Evolutionary conservation across 2,329 filamentous ascomycete genomes (phyloP), one percentile per base, ranked within the genome.

Genomic region (Diaporthe sp.): DNA sequence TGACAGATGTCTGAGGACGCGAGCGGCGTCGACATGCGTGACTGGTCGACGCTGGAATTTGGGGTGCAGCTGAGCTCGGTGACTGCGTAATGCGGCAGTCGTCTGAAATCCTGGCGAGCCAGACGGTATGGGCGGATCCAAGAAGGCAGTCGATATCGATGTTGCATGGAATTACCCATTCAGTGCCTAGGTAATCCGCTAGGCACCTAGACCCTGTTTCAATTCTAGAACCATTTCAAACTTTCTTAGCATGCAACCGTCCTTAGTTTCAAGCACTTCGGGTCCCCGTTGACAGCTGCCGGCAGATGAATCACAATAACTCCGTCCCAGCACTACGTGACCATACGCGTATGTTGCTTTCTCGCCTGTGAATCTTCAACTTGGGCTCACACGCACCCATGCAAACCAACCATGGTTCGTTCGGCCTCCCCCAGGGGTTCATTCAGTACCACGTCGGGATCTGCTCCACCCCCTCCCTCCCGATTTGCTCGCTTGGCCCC

Each of bases 271-370:
- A 65, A 65, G 39, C 39, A 44, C 39, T 31, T 28, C 60, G 60
- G 60, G 39, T 13, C 19, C 37, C 60, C 22, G n/a, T 62, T 62
- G 58, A 62, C 58, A 62, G n/a, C 58, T 42, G 58, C 25, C 58
- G 58, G 58, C 37, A 42, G 58, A 46, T 46, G 25, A 62, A 19
- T 17, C 31, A 46, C n/a, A 42, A 28, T 6, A 19, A 42, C 58
- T 62, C 37, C 37, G 58, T 25, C 37, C 3, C 15, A 62, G 58
- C 58, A 25, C 51, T 55, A 28, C 51, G 51, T 55, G 51, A 44
- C 37, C 5, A 25, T 4, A 42, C 58, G 13, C n/a, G 19, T 22
- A 42, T 8, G 58, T 42, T 61, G 37, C 58, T 28, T 61, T 61
- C 22, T 61, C 37, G 58, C 58, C 28, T 61, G 58, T 62, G n/a